Conservation (phyloP, 2,329 filamentous ascomycete species). For the Apiospora hydei region DNA sequence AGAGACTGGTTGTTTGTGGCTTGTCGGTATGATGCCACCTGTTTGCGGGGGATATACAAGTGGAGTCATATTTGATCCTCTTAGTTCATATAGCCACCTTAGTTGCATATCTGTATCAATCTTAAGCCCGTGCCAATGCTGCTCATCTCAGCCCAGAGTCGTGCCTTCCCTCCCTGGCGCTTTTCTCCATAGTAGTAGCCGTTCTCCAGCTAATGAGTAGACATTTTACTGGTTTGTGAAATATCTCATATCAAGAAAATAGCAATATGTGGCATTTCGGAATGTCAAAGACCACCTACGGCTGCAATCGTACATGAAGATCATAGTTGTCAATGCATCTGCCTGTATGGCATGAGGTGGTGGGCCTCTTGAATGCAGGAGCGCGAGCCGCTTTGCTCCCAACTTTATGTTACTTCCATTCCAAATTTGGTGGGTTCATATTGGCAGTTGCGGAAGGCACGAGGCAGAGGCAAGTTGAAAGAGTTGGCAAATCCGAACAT, state of each 20-base stretch:
- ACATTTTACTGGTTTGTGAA: background rate
- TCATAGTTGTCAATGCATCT: too few species aligned
- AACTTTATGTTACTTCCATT: background rate
- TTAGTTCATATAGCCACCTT: slow-evolving; percentile 1
- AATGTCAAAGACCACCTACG: too few species aligned
- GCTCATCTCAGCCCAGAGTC: background rate
- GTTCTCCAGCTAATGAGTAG: background rate
- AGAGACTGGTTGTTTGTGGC: slow-evolving; percentile 12
- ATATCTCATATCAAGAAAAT: background rate
- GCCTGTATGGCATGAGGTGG: background rate
- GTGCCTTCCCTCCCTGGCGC: background rate
- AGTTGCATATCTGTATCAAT: background rate
- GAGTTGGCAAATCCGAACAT: background rate
- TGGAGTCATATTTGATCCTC: slow-evolving; percentile 11
- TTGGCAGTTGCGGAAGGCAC: background rate
- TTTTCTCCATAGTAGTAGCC: background rate
- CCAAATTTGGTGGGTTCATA: background rate
- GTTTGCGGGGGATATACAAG: background rate
- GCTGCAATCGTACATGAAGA: too few species aligned
- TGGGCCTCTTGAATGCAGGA: background rate
- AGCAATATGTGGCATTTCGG: background rate
- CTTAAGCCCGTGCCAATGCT: background rate
- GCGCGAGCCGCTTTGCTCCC: background rate
- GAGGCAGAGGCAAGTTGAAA: background rate
- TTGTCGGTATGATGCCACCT: slow-evolving; percentile 3